Evolutionary conservation across 768 basidiomycete species (phyloP), one percentile per base, ranked within the genome.

Genomic region (Trametes coccinea): DNA sequence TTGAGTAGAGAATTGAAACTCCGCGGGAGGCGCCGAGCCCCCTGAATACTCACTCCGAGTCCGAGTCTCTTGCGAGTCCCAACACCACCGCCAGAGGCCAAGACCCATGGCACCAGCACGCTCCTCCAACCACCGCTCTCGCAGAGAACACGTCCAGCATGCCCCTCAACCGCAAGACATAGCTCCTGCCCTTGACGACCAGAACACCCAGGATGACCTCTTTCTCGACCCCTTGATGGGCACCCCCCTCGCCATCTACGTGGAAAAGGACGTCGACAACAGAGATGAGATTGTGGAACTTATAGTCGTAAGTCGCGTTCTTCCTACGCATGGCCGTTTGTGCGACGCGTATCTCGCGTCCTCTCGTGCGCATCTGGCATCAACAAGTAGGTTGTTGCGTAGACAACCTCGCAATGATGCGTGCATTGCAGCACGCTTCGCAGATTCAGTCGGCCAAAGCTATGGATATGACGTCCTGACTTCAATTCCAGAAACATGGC

Each of bases 171-270:
- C 49, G 48, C 34, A 62, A 63, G 47, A 63, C 64, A 66, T 62
- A 56, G 63, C 66, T 11, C 44, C 61, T 5, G 48, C 53, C 37
- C 31, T 48, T 53, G 45, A 58, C 44, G 58, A 56, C 11, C 49
- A 59, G 34, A 49, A 75, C 63, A 70, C 76, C 63, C 77, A 78
- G 65, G 71, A 69, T 45, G 79, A 81, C 53, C 80, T 93, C 57
- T 94, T 94, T 70, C 77, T 92, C 52, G 92, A 94, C 71, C 89
- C 89, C 67, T 87, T 90, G 83, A 82, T 91, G 73, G 92, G 92
- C 67, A 84, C 79, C 1, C 85, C 90, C 2, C 80, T 93, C 53
- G 75, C 81, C 27, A 80, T 93, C 62, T 94, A 89, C 75, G 80
- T 94, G 68, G 89, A 92, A 68, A 89, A 90, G 66, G 90, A 93